Evolutionary conservation across 106 monocot genomes (phyloP), one percentile per base, ranked within the genome.

Genomic region (Phalaenopsis equestris): DNA sequence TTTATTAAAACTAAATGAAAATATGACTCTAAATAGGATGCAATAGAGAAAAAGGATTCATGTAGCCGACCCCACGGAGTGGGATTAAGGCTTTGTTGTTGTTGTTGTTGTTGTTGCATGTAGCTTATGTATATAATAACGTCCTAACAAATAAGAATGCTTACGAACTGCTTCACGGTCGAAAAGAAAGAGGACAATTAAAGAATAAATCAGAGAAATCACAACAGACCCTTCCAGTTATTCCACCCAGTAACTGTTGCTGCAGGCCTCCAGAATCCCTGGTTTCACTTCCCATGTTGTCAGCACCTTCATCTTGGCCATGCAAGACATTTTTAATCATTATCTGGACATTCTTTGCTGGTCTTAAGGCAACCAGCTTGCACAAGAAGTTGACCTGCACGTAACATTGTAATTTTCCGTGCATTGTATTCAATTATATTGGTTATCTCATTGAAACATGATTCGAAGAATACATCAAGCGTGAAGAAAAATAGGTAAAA

Each of bases 331-430:
- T 81, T 42, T 21, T 83, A 17, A 93, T 93, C 86, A 86, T 88
- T 75, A 68, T 77, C 78, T 88, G 76, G 17, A 93, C 82, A 46
- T 58, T 37, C 79, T 90, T 84, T 61, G 90, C 92, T 37, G 92
- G 92, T 83, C 72, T 90, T 72, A 93, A 73, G 41, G 90, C 65
- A 81, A 93, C 90, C 36, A 93, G 83, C 88, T 93, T 93, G 82
- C 81, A 83, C 79, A 93, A 83, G 81, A 90, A 93, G 82, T 93
- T 93, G 77, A 93, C 92, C 92, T 93, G 86, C 55, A 41, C 0
- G 38, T 38, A 36, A 37, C 8, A 38, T 24, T 17, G 24, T 23
- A 64, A 64, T 23, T 23, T 49, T 41, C 41, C 39, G 46, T 3
- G 19, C 55, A 15, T 21, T 58, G 77, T 17, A 68, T 12, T 52